phyloP scores from a whole-genome alignment of 148 eudicot genomes.

The Cornus kousa region DNA sequence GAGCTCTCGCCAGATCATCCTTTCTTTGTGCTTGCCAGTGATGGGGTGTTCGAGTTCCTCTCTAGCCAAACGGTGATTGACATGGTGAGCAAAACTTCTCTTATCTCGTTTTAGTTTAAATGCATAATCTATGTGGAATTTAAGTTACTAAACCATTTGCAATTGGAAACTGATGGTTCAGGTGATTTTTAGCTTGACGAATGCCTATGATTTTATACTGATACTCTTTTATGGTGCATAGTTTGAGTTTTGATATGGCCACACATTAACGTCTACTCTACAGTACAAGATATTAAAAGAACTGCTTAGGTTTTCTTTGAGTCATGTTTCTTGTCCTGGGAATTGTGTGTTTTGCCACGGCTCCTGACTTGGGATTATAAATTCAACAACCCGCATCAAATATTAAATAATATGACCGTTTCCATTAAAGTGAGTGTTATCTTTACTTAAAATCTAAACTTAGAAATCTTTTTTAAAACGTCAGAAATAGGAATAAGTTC shows the following conservation, averaged over 20 bases:
- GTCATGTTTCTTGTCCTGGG: not conserved
- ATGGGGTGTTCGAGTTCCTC: slow-evolving; percentile 96
- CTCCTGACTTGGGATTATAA: too few relatives aligned
- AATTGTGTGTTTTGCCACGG: not conserved
- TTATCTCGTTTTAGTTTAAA: slow-evolving; percentile 1
- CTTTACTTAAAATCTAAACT: too few relatives aligned
- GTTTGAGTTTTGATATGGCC: not conserved
- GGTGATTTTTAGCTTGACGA: not conserved
- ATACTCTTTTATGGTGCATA: not conserved
- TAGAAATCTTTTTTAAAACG: too few relatives aligned
- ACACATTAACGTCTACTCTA: not conserved
- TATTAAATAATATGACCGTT: too few relatives aligned
- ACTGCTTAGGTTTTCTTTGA: not conserved
- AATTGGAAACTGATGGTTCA: not conserved
- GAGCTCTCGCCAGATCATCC: slow-evolving; percentile 82
- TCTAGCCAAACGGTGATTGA: slow-evolving; percentile 96
- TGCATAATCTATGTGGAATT: not conserved
- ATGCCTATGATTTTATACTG: not conserved
- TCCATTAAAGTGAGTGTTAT: too few relatives aligned
- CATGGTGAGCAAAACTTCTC: slow-evolving; percentile 63
- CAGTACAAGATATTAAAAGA: not conserved
- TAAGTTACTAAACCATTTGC: not conserved
- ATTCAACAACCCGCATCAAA: too few relatives aligned
- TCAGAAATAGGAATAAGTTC: too few relatives aligned
- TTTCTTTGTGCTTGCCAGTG: slow-evolving; percentile 96